A percentile compares a stretch with the other conserved stretches of the same genome.
These are phyloP conservation scores for Cladochytrium replicatum DNA, from an alignment of 192 early-diverging fungal genomes.

Conservation along the genomic window DNA sequence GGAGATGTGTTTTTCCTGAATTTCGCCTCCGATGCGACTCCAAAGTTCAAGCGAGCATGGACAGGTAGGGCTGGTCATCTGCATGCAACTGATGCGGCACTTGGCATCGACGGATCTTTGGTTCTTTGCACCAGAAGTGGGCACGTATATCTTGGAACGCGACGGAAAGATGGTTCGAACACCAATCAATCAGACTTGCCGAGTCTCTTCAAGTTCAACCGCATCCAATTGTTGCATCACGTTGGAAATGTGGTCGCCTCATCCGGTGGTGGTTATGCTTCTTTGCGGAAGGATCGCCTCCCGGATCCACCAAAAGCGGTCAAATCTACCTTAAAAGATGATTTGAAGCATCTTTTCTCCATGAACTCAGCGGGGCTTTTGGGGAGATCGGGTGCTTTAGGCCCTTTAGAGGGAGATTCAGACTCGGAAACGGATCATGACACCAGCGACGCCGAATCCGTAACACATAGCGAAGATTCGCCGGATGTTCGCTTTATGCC, in stretches of 20 bases:
- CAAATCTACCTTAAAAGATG: conserved; percentile 16
- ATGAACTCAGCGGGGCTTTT: no score
- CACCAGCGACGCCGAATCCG: conserved; percentile 10
- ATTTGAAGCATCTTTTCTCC: conserved; percentile 29
- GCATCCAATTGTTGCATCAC: conserved; percentile 50
- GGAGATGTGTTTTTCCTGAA: no score
- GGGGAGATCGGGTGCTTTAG: conserved; percentile 18
- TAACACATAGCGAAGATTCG: no score
- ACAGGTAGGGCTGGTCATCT: conserved; percentile 17
- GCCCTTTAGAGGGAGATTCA: conserved; percentile 13
- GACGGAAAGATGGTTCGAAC: conserved; percentile 7
- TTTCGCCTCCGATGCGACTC: not conserved
- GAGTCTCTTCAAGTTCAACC: conserved; percentile 37
- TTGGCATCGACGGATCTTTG: conserved; percentile 59
- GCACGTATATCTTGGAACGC: conserved; percentile 52
- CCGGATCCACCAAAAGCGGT: conserved; percentile 19
- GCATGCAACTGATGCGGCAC: conserved; percentile 42
- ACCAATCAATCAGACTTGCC: conserved; percentile 5
- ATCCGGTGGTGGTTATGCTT: conserved; percentile 54
- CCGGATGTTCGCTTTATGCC: no score
- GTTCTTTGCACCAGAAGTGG: conserved; percentile 56
- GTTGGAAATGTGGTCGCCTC: conserved; percentile 44
- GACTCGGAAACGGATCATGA: not conserved
- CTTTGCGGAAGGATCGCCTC: conserved; percentile 40
- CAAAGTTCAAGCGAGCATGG: not conserved